These are phyloP conservation scores for Magnaporthiopsis rhizophila DNA, from an alignment of 2,329 filamentous ascomycete genomes.

Conservation along the genomic window DNA sequence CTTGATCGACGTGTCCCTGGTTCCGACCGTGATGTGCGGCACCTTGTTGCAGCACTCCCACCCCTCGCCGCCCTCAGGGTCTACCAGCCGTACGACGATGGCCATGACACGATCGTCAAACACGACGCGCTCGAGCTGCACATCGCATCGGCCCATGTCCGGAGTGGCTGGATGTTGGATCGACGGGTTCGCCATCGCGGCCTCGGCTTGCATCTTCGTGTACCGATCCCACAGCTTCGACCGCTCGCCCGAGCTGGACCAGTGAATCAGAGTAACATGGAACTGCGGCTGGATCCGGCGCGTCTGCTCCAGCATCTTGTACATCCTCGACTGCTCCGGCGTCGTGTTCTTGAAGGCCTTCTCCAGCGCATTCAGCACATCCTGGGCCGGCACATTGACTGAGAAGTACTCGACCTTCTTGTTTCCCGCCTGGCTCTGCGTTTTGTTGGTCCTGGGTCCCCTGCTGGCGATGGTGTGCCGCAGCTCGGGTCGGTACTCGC, in stretches of 20 bases:
- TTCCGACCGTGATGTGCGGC: slow-evolving; percentile 87
- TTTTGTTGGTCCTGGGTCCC: slow-evolving; percentile 32
- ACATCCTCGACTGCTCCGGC: slow-evolving; percentile 56
- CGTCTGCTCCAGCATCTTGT: slow-evolving; percentile 62
- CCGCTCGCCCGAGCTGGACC: slow-evolving; percentile 50
- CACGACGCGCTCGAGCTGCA: slow-evolving; percentile 64
- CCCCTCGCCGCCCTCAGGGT: slow-evolving; percentile 32
- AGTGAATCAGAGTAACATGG: slow-evolving; percentile 91
- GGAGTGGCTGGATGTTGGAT: slow-evolving; percentile 17
- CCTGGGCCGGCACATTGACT: slow-evolving; percentile 34
- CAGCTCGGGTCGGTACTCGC: slow-evolving; percentile 68
- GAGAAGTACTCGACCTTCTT: slow-evolving; percentile 50
- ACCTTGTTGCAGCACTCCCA: slow-evolving; percentile 71
- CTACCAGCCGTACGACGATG: slow-evolving; percentile 69
- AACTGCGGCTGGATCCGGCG: slow-evolving; percentile 77
- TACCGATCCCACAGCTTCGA: slow-evolving; percentile 73
- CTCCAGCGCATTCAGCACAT: slow-evolving; percentile 51
- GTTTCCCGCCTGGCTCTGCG: slow-evolving; percentile 25
- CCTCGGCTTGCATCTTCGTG: slow-evolving; percentile 44
- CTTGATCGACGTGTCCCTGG: slow-evolving; percentile 65
- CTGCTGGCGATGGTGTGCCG: slow-evolving; percentile 65
- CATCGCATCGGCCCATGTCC: slow-evolving; percentile 55
- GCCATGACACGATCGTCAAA: slow-evolving; percentile 88
- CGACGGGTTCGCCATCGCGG: slow-evolving; percentile 23
- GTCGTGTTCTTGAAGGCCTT: slow-evolving; percentile 54